Percentiles rank a stretch among this genome's conserved stretches.
Evolutionary conservation across 805 yeast species (phyloP).

Genomic region (Ogataea saltuana): DNA sequence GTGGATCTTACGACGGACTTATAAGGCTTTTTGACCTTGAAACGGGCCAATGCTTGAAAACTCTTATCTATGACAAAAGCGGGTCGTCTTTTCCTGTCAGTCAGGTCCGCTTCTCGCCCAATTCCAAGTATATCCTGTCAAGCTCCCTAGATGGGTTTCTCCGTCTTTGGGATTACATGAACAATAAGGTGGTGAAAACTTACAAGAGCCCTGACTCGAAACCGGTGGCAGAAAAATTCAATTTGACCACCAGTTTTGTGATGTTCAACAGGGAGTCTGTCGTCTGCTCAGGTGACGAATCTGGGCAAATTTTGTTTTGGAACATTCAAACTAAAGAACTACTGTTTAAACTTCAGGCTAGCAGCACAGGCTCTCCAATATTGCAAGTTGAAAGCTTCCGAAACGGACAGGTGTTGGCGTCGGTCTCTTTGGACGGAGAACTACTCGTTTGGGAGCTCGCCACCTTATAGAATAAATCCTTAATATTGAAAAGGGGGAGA

Average conservation of each 20-base stretch:
- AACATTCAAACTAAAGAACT: constrained; percentile 61
- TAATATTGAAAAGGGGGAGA: constrained; percentile 11
- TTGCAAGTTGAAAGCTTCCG: constrained; percentile 43
- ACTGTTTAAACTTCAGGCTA: constrained; percentile 28
- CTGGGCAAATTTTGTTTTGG: constrained; percentile 59
- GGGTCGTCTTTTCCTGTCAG: constrained; percentile 77
- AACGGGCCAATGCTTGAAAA: constrained; percentile 89
- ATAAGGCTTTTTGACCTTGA: constrained; percentile 84
- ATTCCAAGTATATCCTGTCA: constrained; percentile 75
- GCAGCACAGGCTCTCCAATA: constrained; percentile 29
- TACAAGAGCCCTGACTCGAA: constrained; percentile 27
- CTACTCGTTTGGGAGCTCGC: constrained; percentile 28
- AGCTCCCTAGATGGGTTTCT: constrained; percentile 78
- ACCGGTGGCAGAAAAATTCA: constrained; percentile 51
- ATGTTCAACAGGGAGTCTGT: constrained; percentile 37
- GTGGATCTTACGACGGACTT: constrained; percentile 90
- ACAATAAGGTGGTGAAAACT: constrained; percentile 78
- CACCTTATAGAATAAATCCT: constrained; percentile 2
- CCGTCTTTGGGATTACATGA: constrained; percentile 84
- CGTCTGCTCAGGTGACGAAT: constrained; percentile 64
- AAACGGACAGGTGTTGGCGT: constrained; percentile 39
- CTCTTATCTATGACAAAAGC: constrained; percentile 77
- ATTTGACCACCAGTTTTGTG: constrained; percentile 55
- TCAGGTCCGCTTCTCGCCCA: constrained; percentile 71
- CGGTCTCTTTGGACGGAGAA: constrained; percentile 35